Base-by-base conservation (phyloP, 805 yeast genomes). In the Pichia deserticola region DNA sequence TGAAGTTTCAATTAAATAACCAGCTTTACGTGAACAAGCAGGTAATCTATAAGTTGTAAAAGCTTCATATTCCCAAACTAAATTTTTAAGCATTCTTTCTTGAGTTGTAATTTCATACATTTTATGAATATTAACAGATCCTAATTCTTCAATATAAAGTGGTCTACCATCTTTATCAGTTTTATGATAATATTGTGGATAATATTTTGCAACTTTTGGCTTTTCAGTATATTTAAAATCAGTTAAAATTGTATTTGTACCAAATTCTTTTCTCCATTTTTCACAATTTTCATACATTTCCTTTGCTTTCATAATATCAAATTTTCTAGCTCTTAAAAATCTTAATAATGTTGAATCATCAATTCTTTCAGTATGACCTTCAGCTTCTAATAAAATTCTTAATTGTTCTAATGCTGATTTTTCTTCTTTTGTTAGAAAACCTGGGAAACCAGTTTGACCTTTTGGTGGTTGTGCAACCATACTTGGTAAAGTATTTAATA, bases 121-220 rank as follows among this genome's bases (percentile, higher is more conserved):
- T 66, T 89, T 95, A 36, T 82, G 76, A 68, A 93, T 76, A 70
- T 92, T 87, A 54, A 93, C 97, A 47, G 83, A 73, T 49, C 99
- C 98, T 57, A 93, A 77, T 66, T 92, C 96, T 75, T 93, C 99
- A 60, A 85, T 76, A 71, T 93, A 93, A 44, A 89, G 84, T 7
- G 99, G 99, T 65, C 99, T 85, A 46, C 99, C 99, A 56, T 93
- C 99, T 62, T 78, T 87, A 69, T 93, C 99, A 35, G 92, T 88
- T 74, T 93, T 90, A 73, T 93, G 98, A 69, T 93, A 93, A 72
- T 90, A 93, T 72, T 90, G 97, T 36, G 99, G 99, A 68, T 93
- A 93, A 69, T 75, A 84, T 63, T 80, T 76, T 53, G 96, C 96
- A 56, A 90, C 97, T 46, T 79, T 68, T 30, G 93, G 86, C 72